Evolutionary conservation across 2,329 filamentous ascomycete genomes (phyloP).

Genomic region (Diplodia mutila): DNA sequence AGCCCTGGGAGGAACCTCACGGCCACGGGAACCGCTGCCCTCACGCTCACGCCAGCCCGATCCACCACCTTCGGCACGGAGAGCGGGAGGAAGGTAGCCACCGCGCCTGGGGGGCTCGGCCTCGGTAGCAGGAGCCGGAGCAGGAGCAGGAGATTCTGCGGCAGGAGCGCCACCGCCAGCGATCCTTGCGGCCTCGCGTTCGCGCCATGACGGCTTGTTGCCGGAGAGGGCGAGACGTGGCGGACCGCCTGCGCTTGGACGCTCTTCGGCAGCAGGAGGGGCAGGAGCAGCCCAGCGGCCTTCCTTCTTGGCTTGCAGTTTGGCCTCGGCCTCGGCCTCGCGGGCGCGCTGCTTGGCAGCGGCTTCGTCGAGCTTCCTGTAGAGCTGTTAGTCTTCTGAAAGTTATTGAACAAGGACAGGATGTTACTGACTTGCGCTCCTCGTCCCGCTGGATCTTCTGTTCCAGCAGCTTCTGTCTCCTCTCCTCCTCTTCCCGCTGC

Average conservation of each 20-base stretch:
- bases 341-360: constrained; percentile 72
- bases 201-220: constrained; percentile 71
- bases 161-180: constrained; percentile 30
- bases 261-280: constrained; percentile 32
- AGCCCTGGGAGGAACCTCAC: constrained; percentile 31
- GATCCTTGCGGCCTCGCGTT: constrained; percentile 63
- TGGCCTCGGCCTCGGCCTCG: constrained; percentile 81
- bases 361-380: constrained; percentile 64
- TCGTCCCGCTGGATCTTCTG: constrained; percentile 66
- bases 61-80: constrained; percentile 41
- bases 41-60: constrained; percentile 45
- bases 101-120: constrained; percentile 41
- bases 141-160: constrained; percentile 35
- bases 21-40: constrained; percentile 37
- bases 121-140: constrained; percentile 37
- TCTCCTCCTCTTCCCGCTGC: constrained; percentile 76
- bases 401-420: too few relatives aligned
- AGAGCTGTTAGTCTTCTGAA: constrained; percentile 39
- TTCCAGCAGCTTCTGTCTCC: constrained; percentile 72
- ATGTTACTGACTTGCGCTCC: constrained; percentile 58
- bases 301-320: constrained; percentile 65
- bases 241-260: constrained; percentile 53
- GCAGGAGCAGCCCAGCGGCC: constrained; percentile 38
- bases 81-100: constrained; percentile 53
- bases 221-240: constrained; percentile 66